Base-by-base conservation (phyloP, 768 basidiomycete genomes). In the Hericium alpestre region DNA sequence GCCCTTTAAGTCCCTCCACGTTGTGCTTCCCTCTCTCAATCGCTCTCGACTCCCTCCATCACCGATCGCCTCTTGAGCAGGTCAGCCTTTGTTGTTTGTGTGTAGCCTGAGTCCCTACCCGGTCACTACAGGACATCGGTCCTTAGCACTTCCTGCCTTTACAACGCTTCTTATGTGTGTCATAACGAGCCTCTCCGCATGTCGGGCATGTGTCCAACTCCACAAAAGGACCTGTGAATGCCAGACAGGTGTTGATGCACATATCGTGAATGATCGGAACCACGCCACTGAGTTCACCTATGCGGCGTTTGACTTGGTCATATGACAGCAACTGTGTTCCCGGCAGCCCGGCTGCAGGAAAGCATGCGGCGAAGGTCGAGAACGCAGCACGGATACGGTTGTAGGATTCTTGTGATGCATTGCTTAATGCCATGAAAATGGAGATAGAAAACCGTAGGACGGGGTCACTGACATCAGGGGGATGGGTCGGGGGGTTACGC, bases 201-300 rank as follows among this genome's bases (percentile, higher is more conserved):
- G 11, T n/a, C 3, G 59, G 53, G 47, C 63, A 64, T 8, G 18
- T 16, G 3, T 64, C 54, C 11, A 58, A 54, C 20, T 51, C n/a
- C 5, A 51, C 38, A 22, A 55, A 61, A 6, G 59, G 64, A 13
- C 65, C 62, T 8, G 64, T 65, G 38, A 60, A 65, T 6, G 46
- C 59, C 3, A 58, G 13, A 51, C 64, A 65, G 13, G 61, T 54
- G 10, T 63, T 59, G 11, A 58, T 43, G 40, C 62, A 63, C 55
- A 57, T 57, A 25, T 59, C 58, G 13, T 51, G 37, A 15, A 41
- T 25, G 3, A 38, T 51, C 12, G 58, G 10, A 20, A 40, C 51
- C 7, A 61, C 54, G 7, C 59, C 62, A 7, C 38, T 51, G 12
- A 59, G 51, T 1, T 57, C 49, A 15, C 46, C 15, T 40, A 63